phyloP scores from a whole-genome alignment of 306 rosid genomes.

The Ormosia semicastrata region DNA sequence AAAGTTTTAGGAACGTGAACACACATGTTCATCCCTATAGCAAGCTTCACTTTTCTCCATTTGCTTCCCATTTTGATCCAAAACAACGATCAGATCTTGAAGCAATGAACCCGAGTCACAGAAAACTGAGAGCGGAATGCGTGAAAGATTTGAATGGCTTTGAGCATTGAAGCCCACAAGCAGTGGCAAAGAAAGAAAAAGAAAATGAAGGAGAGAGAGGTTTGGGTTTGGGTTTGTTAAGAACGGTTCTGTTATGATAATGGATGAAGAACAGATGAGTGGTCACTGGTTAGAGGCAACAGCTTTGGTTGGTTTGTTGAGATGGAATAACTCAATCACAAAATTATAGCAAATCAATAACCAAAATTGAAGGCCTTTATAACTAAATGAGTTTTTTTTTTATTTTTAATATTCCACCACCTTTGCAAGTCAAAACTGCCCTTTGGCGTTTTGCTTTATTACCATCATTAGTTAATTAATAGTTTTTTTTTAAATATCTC shows the following conservation, averaged over 20 bases:
- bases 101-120: background rate
- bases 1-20: constrained; percentile 49
- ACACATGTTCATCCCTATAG: constrained; percentile 62
- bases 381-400: background rate
- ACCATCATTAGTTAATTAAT: background rate
- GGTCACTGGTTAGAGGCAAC: background rate
- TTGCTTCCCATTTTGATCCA: constrained; percentile 56
- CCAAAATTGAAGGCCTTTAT: background rate
- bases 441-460: background rate
- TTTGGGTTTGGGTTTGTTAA: background rate
- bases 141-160: background rate
- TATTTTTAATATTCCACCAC: background rate
- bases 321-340: background rate
- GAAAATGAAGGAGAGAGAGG: background rate
- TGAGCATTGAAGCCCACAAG: background rate
- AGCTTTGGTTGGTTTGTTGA: background rate
- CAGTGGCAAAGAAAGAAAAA: background rate
- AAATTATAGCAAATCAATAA: background rate
- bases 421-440: constrained; percentile 10
- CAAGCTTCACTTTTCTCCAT: constrained; percentile 83
- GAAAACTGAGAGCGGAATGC: background rate
- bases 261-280: background rate
- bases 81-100: constrained; percentile 23
- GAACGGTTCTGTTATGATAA: background rate
- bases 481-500: background rate